Evolutionary conservation across 83 land plant genomes (phyloP).

Genomic region (Thuja plicata): DNA sequence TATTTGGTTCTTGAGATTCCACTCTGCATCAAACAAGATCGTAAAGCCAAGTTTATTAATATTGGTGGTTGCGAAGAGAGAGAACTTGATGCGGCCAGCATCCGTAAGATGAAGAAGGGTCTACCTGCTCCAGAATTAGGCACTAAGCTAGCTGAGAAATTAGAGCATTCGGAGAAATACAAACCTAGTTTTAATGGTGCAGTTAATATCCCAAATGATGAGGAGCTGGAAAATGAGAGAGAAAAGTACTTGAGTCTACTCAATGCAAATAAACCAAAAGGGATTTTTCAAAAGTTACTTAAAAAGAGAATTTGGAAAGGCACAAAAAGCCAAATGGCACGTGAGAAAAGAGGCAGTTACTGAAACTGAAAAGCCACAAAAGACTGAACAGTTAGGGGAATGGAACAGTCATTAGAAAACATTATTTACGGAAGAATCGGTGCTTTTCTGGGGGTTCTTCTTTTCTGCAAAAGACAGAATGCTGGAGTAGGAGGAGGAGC

Average conservation of each 20-base stretch:
- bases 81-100: conserved; percentile 34
- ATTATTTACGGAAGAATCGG: too few relatives aligned
- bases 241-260: background rate
- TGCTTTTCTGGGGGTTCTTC: too few relatives aligned
- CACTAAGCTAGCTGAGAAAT: too few relatives aligned
- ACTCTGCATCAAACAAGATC: conserved; percentile 30
- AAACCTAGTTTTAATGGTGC: conserved; percentile 32
- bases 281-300: background rate
- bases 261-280: background rate
- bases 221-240: conserved; percentile 14
- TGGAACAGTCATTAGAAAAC: too few relatives aligned
- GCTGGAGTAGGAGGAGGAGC: too few relatives aligned
- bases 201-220: conserved; percentile 22
- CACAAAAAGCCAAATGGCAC: too few relatives aligned
- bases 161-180: background rate
- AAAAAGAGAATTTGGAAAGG: too few relatives aligned
- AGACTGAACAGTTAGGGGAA: too few relatives aligned
- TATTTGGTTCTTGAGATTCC: too few relatives aligned
- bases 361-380: too few relatives aligned
- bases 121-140: conserved; percentile 20
- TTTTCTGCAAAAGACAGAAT: too few relatives aligned
- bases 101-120: conserved; percentile 78
- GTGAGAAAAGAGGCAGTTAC: too few relatives aligned
- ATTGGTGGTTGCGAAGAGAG: conserved; percentile 15
- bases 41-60: conserved; percentile 30